These are phyloP conservation scores for Septoria petroselini DNA, from an alignment of 2,329 filamentous ascomycete genomes.

Conservation along the genomic window DNA sequence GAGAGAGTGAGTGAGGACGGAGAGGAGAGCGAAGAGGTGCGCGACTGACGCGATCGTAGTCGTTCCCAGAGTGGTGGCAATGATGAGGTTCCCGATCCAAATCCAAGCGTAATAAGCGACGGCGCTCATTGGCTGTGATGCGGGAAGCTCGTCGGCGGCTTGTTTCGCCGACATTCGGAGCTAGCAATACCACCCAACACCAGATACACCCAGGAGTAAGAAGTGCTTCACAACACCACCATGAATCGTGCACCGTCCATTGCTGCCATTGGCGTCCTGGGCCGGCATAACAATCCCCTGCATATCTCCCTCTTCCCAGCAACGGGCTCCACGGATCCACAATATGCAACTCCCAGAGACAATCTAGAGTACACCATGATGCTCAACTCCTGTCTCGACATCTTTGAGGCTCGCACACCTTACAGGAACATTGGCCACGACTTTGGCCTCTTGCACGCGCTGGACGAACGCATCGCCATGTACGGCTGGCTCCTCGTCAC, in stretches of 20 bases:
- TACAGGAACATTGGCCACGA: slow-evolving; percentile 74
- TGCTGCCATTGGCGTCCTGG: slow-evolving; percentile 89
- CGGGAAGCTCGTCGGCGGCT: not conserved
- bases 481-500: slow-evolving; percentile 98
- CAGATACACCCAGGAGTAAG: too few species aligned
- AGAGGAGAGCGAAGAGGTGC: slow-evolving; percentile 1
- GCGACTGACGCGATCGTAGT: not conserved
- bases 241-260: slow-evolving; percentile 66
- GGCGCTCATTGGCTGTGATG: not conserved
- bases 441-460: slow-evolving; percentile 83
- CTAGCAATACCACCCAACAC: too few species aligned
- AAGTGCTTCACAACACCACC: slow-evolving; percentile 2
- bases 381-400: slow-evolving; percentile 84
- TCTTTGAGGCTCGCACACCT: slow-evolving; percentile 82
- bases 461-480: slow-evolving; percentile 87
- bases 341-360: slow-evolving; percentile 51
- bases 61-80: slow-evolving; percentile 2
- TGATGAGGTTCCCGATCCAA: not conserved
- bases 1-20: slow-evolving; percentile 6
- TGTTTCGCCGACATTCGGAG: slow-evolving; percentile 6
- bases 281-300: slow-evolving; percentile 93
- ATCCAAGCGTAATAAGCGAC: slow-evolving; percentile 6
- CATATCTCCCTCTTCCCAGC: slow-evolving; percentile 88
- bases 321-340: slow-evolving; percentile 26
- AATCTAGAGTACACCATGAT: slow-evolving; percentile 89